These are phyloP conservation scores for Rhizoctonia solani DNA, from an alignment of 1,284 basidiomycete genomes.

Conservation along the genomic window DNA sequence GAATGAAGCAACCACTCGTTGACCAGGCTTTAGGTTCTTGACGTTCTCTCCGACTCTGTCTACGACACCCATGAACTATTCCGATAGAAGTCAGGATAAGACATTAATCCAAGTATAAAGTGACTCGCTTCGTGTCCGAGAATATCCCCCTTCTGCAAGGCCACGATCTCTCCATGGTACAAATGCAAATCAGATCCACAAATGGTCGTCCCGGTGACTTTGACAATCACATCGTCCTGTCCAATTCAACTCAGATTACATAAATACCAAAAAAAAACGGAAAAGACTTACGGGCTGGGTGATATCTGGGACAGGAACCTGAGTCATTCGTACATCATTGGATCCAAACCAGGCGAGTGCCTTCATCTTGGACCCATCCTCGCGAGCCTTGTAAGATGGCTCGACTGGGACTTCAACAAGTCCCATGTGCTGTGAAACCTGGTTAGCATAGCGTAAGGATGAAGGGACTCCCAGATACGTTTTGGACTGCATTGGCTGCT, in stretches of 20 bases:
- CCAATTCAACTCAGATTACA: neutral
- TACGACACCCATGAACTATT: slow-evolving; percentile 69
- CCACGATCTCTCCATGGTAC: slow-evolving; percentile 54
- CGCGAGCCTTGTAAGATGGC: slow-evolving; percentile 56
- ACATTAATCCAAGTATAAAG: neutral
- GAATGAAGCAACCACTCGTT: slow-evolving; percentile 76
- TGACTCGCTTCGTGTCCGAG: slow-evolving; percentile 66
- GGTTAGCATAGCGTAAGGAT: neutral
- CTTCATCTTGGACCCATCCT: slow-evolving; percentile 62
- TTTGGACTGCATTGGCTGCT: slow-evolving; percentile 48
- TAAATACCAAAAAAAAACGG: neutral
- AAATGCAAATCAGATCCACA: slow-evolving; percentile 73
- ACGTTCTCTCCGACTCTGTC: slow-evolving; percentile 68
- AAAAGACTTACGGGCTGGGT: slow-evolving; percentile 52
- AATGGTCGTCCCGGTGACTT: slow-evolving; percentile 71
- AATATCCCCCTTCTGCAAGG: slow-evolving; percentile 72
- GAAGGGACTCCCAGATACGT: slow-evolving; percentile 42
- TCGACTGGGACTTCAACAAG: slow-evolving; percentile 51
- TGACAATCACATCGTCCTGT: slow-evolving; percentile 63
- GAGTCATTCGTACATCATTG: slow-evolving; percentile 56
- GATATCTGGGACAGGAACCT: slow-evolving; percentile 68
- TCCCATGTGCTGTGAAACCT: slow-evolving; percentile 54
- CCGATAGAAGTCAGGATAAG: neutral
- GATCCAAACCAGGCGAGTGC: slow-evolving; percentile 71
- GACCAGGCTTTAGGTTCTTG: slow-evolving; percentile 60